Conservation (phyloP, 257 asterid genomes). For the Nicotiana attenuata region DNA sequence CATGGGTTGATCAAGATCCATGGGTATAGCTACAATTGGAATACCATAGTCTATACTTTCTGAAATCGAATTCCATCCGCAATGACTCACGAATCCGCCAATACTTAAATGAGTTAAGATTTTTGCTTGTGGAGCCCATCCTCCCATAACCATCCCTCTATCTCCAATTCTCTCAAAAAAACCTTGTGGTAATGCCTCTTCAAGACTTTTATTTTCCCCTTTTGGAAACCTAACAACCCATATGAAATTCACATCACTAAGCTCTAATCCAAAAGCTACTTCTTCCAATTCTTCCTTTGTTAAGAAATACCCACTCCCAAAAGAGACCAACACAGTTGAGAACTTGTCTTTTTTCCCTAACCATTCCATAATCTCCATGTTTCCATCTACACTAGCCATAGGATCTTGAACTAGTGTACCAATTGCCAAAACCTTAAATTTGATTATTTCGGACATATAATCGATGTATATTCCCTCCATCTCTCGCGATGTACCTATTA, state of each 20-base stretch:
- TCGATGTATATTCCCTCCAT: conserved; percentile 6
- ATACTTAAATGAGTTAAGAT: conserved; percentile 26
- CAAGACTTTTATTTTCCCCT: background rate
- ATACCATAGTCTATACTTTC: conserved; percentile 39
- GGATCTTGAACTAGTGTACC: conserved; percentile 8
- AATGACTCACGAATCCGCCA: conserved; percentile 38
- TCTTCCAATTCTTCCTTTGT: conserved; percentile 6
- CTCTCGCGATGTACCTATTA: conserved; percentile 1
- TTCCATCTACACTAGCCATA: background rate
- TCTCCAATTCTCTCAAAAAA: conserved; percentile 23
- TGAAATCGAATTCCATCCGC: conserved; percentile 40
- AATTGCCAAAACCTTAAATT: background rate
- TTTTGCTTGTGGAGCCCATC: conserved; percentile 48
- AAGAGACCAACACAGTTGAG: conserved; percentile 1
- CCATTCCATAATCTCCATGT: conserved; percentile 5
- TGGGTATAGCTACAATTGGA: conserved; percentile 38
- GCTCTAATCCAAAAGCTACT: background rate
- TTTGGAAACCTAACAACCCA: conserved; percentile 9
- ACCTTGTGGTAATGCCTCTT: conserved; percentile 28
- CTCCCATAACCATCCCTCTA: conserved; percentile 36
- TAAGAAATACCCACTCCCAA: conserved; percentile 5
- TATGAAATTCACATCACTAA: background rate
- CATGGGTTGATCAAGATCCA: conserved; percentile 49
- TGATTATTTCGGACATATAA: background rate
- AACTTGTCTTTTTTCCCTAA: background rate